Conservation (phyloP, 345 rosid species). For the Iberis pinnata region DNA sequence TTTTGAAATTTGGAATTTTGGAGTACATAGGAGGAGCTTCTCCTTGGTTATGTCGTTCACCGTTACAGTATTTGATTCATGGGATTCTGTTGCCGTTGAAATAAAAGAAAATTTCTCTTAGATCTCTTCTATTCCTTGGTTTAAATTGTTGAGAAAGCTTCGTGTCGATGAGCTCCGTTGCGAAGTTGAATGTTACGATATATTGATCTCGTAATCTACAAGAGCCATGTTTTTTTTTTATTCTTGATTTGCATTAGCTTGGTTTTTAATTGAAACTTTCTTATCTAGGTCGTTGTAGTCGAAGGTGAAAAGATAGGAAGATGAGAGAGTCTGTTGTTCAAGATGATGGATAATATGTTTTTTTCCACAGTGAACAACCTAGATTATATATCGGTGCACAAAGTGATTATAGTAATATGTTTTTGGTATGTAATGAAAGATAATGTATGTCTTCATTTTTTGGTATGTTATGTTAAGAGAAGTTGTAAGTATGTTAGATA, state of each 20-base stretch:
- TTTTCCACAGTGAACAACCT: no score
- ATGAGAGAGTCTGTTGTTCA: no score
- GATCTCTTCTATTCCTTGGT: conserved; percentile 27
- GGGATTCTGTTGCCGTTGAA: conserved; percentile 46
- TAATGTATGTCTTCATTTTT: no score
- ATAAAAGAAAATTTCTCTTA: conserved; percentile 30
- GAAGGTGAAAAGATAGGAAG: conserved; percentile 56
- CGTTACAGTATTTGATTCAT: conserved; percentile 47
- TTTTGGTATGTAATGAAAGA: no score
- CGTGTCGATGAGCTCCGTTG: conserved; percentile 60
- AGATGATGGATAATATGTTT: no score
- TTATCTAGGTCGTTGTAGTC: conserved; percentile 37
- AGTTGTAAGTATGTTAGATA: no score
- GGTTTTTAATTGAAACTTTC: background rate
- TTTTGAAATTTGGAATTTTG: no score
- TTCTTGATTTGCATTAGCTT: background rate
- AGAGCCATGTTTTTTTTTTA: background rate
- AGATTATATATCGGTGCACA: no score
- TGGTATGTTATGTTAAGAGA: no score
- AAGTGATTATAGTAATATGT: no score
- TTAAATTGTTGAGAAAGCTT: conserved; percentile 41
- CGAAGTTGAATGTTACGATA: conserved; percentile 46
- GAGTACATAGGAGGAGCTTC: conserved; percentile 66
- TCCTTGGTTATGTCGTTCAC: conserved; percentile 58
- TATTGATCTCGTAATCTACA: conserved; percentile 39